Evolutionary conservation across 108 stramenopile genomes (phyloP).

Genomic region (Aureococcus anophagefferens): DNA sequence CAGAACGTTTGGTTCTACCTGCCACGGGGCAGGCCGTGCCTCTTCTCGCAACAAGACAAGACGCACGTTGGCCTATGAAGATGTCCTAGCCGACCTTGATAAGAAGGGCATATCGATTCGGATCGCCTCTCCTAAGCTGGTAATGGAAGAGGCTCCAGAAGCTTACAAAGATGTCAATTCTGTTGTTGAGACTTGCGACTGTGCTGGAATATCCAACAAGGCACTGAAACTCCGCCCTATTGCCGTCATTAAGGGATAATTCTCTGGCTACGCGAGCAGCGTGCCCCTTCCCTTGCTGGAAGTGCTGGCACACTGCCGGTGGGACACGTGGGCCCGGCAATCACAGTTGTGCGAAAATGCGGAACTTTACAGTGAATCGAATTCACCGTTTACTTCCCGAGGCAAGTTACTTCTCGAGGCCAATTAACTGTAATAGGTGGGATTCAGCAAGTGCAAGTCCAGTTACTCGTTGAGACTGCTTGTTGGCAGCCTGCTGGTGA

Average conservation of each 20-base stretch:
- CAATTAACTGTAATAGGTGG: too few species aligned
- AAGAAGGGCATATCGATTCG: conserved; percentile 63
- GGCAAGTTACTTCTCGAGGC: too few species aligned
- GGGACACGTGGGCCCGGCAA: too few species aligned
- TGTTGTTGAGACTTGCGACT: conserved; percentile 71
- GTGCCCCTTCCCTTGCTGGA: too few species aligned
- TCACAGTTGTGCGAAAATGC: too few species aligned
- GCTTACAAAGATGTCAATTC: conserved; percentile 62
- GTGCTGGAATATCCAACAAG: conserved; percentile 66
- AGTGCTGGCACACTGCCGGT: too few species aligned
- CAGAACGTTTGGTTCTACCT: conserved; percentile 72
- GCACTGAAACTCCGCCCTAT: conserved; percentile 65
- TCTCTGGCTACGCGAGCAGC: too few species aligned
- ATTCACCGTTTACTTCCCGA: too few species aligned
- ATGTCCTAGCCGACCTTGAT: conserved; percentile 50
- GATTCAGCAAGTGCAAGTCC: too few species aligned
- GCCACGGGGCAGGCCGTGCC: conserved; percentile 76
- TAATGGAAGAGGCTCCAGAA: conserved; percentile 77
- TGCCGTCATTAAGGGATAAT: conserved; percentile 72
- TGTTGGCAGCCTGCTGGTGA: too few species aligned
- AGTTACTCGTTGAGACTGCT: too few species aligned
- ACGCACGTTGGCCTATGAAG: conserved; percentile 46
- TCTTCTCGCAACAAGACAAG: conserved; percentile 57
- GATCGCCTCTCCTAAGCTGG: conserved; percentile 75
- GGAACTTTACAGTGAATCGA: too few species aligned